phyloP scores from a whole-genome alignment of 768 basidiomycete species.

The Suillus occidentalis region DNA sequence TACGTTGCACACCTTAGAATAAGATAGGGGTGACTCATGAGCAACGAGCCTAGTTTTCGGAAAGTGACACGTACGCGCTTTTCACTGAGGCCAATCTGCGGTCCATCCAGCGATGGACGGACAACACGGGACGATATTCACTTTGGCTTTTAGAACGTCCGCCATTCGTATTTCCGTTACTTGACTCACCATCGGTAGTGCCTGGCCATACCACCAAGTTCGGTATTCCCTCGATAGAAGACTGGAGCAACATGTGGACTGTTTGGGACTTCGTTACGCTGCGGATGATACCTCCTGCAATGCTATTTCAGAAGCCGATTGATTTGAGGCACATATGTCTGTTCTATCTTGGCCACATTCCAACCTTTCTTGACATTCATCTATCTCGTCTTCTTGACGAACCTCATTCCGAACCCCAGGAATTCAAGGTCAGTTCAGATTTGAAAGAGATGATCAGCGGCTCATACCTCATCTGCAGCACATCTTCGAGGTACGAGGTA shows the following conservation, averaged over 20 bases:
- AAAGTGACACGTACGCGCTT: slow-evolving; percentile 62
- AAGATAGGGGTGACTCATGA: neutral
- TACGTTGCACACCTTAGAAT: slow-evolving; percentile 23
- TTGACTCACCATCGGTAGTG: slow-evolving; percentile 39
- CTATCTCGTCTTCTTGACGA: slow-evolving; percentile 73
- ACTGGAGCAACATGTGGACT: slow-evolving; percentile 86
- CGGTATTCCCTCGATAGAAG: slow-evolving; percentile 67
- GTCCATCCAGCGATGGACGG: slow-evolving; percentile 84
- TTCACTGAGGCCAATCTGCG: slow-evolving; percentile 79
- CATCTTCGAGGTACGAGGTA: slow-evolving; percentile 60
- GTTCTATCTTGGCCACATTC: slow-evolving; percentile 97
- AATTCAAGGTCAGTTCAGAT: slow-evolving; percentile 58
- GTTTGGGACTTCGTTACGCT: slow-evolving; percentile 85
- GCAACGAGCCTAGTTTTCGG: slow-evolving; percentile 64
- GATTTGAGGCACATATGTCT: slow-evolving; percentile 93
- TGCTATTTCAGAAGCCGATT: slow-evolving; percentile 91
- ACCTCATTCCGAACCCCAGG: slow-evolving; percentile 79
- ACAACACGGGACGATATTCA: slow-evolving; percentile 68
- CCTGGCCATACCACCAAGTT: slow-evolving; percentile 37
- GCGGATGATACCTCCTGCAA: slow-evolving; percentile 81
- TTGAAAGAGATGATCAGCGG: slow-evolving; percentile 4
- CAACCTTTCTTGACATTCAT: slow-evolving; percentile 90
- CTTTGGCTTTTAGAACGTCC: slow-evolving; percentile 93
- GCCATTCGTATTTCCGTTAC: slow-evolving; percentile 69
- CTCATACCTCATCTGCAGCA: slow-evolving; percentile 39